Percentiles rank a stretch among this genome's conserved stretches.
phyloP scores from a whole-genome alignment of 306 rosid genomes.

The Lagenaria siceraria region DNA sequence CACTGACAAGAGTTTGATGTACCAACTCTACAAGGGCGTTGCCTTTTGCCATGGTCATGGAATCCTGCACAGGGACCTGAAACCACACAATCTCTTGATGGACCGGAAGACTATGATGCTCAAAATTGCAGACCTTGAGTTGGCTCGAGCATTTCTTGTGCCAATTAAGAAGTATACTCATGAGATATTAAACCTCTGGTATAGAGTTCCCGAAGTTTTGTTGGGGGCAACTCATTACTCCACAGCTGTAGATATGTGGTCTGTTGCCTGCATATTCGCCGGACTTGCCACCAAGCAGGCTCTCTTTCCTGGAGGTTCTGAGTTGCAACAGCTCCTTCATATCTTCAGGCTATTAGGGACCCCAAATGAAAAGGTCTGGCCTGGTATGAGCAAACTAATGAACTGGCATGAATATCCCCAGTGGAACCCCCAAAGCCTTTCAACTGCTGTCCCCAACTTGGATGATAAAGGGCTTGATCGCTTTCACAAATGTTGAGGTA shows the following conservation, averaged over 20 bases:
- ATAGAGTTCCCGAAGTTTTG: slow-evolving; percentile 95
- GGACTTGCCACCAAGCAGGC: slow-evolving; percentile 68
- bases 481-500: slow-evolving; percentile 70
- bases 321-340: slow-evolving; percentile 94
- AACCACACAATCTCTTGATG: slow-evolving; percentile 92
- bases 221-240: slow-evolving; percentile 95
- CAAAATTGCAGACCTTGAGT: slow-evolving; percentile 90
- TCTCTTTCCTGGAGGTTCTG: slow-evolving; percentile 87
- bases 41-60: slow-evolving; percentile 98
- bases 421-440: slow-evolving; percentile 60
- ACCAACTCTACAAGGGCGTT: slow-evolving; percentile 90
- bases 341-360: slow-evolving; percentile 92
- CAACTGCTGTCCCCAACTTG: slow-evolving; percentile 59
- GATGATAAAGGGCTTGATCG: slow-evolving; percentile 51
- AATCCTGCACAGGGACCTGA: slow-evolving; percentile 88
- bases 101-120: slow-evolving; percentile 76
- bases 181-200: slow-evolving; percentile 88
- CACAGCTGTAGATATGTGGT: slow-evolving; percentile 90
- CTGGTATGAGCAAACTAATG: slow-evolving; percentile 79
- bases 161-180: slow-evolving; percentile 94
- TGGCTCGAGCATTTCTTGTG: slow-evolving; percentile 80
- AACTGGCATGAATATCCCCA: slow-evolving; percentile 97
- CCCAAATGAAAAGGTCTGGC: slow-evolving; percentile 88
- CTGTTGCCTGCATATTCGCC: slow-evolving; percentile 73
- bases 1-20: slow-evolving; percentile 69